Conservation (phyloP, 225 moss, liverwort and hornwort species). For the Ulota crispa region DNA sequence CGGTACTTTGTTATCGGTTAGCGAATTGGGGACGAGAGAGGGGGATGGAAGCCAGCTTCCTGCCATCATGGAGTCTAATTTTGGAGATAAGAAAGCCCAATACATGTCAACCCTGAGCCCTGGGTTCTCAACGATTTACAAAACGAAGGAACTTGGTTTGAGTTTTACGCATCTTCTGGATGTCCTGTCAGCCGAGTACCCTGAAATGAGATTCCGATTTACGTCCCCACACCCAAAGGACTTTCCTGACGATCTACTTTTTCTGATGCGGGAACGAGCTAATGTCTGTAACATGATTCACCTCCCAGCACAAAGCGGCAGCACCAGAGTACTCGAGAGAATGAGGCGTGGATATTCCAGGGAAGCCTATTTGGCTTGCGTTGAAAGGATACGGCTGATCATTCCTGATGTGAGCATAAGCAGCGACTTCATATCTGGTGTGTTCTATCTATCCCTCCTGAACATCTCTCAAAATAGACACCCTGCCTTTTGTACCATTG, state of each 20-base stretch:
- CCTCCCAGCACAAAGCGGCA: constrained; percentile 95
- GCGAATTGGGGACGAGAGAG: constrained; percentile 29
- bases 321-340: constrained; percentile 74
- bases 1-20: constrained; percentile 48
- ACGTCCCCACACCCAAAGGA: constrained; percentile 98
- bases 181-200: constrained; percentile 65
- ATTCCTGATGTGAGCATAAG: constrained; percentile 90
- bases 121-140: constrained; percentile 82
- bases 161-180: constrained; percentile 87
- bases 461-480: neutral
- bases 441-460: constrained; percentile 25
- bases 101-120: constrained; percentile 76
- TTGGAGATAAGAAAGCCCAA: constrained; percentile 46
- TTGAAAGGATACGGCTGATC: constrained; percentile 74
- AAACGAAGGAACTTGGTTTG: constrained; percentile 81
- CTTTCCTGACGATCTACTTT: constrained; percentile 88
- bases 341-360: constrained; percentile 92
- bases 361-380: constrained; percentile 86
- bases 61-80: constrained; percentile 25
- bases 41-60: constrained; percentile 25
- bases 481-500: neutral
- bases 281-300: constrained; percentile 94
- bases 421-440: constrained; percentile 98
- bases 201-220: constrained; percentile 91
- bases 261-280: constrained; percentile 79